Evolutionary conservation across 2,329 filamentous ascomycete genomes (phyloP).

Genomic region (Sporothrix mexicana): DNA sequence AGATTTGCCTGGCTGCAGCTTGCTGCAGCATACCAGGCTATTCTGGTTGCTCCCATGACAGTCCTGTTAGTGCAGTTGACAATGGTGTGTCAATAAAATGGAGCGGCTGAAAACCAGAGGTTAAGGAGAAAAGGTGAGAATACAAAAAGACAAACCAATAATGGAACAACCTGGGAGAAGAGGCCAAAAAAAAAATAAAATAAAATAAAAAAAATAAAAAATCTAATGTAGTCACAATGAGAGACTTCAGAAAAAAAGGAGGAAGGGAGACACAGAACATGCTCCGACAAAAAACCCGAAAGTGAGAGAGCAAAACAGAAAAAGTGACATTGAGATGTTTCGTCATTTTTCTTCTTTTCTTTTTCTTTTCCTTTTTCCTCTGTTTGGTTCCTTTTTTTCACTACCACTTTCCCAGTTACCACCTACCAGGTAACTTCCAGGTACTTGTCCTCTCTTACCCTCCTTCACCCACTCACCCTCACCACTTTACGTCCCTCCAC

Average conservation of each 20-base stretch:
- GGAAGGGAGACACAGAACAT: neutral
- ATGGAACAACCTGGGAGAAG: constrained; percentile 4
- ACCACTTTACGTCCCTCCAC: constrained; percentile 6
- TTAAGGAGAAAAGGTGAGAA: neutral
- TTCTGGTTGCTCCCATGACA: constrained; percentile 27
- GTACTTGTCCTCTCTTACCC: neutral
- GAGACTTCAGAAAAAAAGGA: neutral
- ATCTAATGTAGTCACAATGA: neutral
- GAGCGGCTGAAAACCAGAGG: constrained; percentile 23
- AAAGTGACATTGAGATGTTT: neutral
- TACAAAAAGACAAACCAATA: neutral
- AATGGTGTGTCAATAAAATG: neutral
- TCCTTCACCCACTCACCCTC: neutral
- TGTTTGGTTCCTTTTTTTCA: constrained; percentile 12
- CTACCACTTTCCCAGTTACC: neutral
- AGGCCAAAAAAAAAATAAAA: neutral
- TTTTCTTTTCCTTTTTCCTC: constrained; percentile 12
- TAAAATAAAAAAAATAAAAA: neutral
- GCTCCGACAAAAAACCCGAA: neutral
- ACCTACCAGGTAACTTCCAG: neutral
- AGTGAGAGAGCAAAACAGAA: neutral
- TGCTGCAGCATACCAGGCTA: neutral
- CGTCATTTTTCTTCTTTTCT: neutral
- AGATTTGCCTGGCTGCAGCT: neutral
- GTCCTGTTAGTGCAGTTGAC: constrained; percentile 23